These are phyloP conservation scores for Camptophora hylomeconis DNA, from an alignment of 2,329 filamentous ascomycete genomes.

Conservation along the genomic window DNA sequence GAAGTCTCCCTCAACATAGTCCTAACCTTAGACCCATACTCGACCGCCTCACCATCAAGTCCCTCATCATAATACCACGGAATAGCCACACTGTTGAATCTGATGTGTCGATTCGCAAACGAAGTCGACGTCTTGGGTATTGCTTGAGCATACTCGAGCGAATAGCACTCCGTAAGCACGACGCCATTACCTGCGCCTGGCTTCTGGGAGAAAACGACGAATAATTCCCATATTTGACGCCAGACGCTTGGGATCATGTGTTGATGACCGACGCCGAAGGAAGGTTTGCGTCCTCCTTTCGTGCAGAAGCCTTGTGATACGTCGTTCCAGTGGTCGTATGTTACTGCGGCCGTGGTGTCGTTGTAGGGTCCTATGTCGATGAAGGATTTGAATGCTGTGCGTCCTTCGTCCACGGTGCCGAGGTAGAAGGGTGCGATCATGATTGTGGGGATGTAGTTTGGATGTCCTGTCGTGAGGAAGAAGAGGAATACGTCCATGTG, in stretches of 20 bases:
- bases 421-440: no score
- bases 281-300: slow-evolving; percentile 27
- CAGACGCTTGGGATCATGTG: slow-evolving; percentile 25
- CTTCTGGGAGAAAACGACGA: slow-evolving; percentile 24
- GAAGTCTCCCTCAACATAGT: no score
- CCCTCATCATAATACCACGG: no score
- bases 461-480: no score
- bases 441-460: no score
- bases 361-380: slow-evolving; percentile 25
- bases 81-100: no score
- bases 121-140: no score
- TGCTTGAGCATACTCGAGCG: slow-evolving; percentile 21
- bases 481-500: no score
- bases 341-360: slow-evolving; percentile 24
- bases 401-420: slow-evolving; percentile 25
- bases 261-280: slow-evolving; percentile 23
- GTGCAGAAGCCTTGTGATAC: slow-evolving; percentile 26
- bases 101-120: no score
- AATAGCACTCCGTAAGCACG: slow-evolving; percentile 27
- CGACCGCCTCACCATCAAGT: no score
- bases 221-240: slow-evolving; percentile 28
- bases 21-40: no score
- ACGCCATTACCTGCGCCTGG: slow-evolving; percentile 22
- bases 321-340: no score
- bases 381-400: slow-evolving; percentile 24